Conservation (phyloP, 306 rosid genomes). For the Hylodesmum podocarpum region DNA sequence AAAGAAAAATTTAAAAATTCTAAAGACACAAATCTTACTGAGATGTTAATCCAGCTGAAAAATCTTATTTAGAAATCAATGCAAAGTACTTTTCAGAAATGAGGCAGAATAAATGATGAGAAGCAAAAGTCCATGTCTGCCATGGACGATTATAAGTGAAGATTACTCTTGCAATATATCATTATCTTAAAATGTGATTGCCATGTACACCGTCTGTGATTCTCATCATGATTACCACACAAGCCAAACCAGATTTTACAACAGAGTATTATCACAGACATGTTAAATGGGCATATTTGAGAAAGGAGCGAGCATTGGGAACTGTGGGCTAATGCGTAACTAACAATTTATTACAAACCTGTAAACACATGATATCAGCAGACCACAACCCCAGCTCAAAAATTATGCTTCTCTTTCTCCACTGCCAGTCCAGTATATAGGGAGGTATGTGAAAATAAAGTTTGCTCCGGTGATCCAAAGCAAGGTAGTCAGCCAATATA, state of each 20-base stretch:
- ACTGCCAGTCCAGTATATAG: slow-evolving; percentile 71
- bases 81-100: not conserved
- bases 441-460: slow-evolving; percentile 79
- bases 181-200: slow-evolving; percentile 11
- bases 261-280: slow-evolving; percentile 9
- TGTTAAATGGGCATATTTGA: not conserved
- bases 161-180: not conserved
- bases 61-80: slow-evolving; percentile 5
- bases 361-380: slow-evolving; percentile 88
- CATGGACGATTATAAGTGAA: not conserved
- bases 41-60: slow-evolving; percentile 17
- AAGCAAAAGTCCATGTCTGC: not conserved
- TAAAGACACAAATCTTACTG: not conserved
- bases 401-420: slow-evolving; percentile 69
- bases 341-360: slow-evolving; percentile 49
- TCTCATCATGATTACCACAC: not conserved
- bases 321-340: slow-evolving; percentile 16
- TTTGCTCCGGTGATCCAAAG: slow-evolving; percentile 58
- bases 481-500: slow-evolving; percentile 86
- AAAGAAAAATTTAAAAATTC: not conserved
- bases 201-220: slow-evolving; percentile 6
- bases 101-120: not conserved
- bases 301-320: slow-evolving; percentile 5
- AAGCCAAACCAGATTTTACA: slow-evolving; percentile 25
- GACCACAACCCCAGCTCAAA: slow-evolving; percentile 91